Evolutionary conservation across 2,329 filamentous ascomycete species (phyloP).

Genomic region (Talaromyces sp.): DNA sequence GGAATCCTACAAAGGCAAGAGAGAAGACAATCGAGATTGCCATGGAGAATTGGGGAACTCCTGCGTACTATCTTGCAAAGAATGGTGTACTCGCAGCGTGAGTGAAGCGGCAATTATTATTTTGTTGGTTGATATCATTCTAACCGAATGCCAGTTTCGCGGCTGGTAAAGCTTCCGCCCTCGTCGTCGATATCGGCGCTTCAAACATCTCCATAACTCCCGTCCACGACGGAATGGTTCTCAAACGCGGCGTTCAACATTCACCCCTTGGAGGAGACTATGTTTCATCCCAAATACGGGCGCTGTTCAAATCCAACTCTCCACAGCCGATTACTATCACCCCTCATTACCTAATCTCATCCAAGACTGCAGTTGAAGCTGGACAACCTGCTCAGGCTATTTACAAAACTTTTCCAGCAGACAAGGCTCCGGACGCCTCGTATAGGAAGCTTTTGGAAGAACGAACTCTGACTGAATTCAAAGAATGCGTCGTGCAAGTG

Average conservation of each 20-base stretch:
- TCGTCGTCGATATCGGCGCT: conserved; percentile 89
- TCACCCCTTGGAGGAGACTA: conserved; percentile 85
- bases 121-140: background rate
- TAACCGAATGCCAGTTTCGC: conserved; percentile 58
- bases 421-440: conserved; percentile 58
- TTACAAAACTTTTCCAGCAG: conserved; percentile 65
- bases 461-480: conserved; percentile 89
- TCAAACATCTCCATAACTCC: conserved; percentile 85
- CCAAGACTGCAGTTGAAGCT: conserved; percentile 85
- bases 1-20: conserved; percentile 81
- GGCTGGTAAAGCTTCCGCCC: conserved; percentile 84
- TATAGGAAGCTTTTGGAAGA: conserved; percentile 87
- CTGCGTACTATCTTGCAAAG: conserved; percentile 88
- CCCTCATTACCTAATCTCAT: conserved; percentile 82
- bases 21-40: conserved; percentile 95
- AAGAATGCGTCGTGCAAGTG: conserved; percentile 92
- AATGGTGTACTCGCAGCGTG: conserved; percentile 81
- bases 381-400: conserved; percentile 73
- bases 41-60: conserved; percentile 94
- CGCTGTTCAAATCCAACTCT: conserved; percentile 65
- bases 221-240: conserved; percentile 88
- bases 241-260: conserved; percentile 83
- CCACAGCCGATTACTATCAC: conserved; percentile 70
- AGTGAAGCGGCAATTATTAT: conserved; percentile 24
- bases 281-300: conserved; percentile 82